A percentile compares a stretch with the other conserved stretches of the same genome.
phyloP scores from a whole-genome alignment of 2,329 filamentous ascomycete species.

The Pleomassaria siparia region DNA sequence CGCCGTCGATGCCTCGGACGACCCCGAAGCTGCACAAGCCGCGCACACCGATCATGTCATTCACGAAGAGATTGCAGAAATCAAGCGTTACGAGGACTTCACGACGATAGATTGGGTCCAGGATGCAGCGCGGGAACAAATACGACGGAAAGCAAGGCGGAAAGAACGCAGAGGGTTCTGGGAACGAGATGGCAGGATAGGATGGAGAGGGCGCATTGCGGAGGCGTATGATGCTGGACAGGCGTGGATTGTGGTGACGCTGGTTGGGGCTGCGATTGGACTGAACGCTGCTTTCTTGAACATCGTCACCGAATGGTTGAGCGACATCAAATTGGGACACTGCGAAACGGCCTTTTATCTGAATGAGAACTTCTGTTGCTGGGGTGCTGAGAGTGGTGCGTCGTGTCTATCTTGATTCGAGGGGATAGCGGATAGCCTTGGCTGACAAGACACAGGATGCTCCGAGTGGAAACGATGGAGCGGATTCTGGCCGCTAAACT shows the following conservation, averaged over 20 bases:
- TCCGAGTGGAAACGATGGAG: constrained; percentile 90
- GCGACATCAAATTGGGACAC: constrained; percentile 93
- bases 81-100: constrained; percentile 98
- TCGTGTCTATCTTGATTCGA: neutral
- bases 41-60: constrained; percentile 67
- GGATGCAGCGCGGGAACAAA: constrained; percentile 88
- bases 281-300: constrained; percentile 91
- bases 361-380: constrained; percentile 97
- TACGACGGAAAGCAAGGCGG: constrained; percentile 74
- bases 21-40: constrained; percentile 61
- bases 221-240: constrained; percentile 95
- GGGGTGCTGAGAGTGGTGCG: constrained; percentile 83
- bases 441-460: constrained; percentile 61
- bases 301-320: constrained; percentile 95
- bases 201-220: constrained; percentile 78
- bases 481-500: constrained; percentile 74
- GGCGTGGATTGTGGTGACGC: constrained; percentile 94
- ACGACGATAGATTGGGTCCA: constrained; percentile 99
- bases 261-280: constrained; percentile 91
- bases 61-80: constrained; percentile 94
- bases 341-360: constrained; percentile 95
- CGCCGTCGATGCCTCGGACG: constrained; percentile 55
- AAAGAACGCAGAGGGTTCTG: constrained; percentile 72
- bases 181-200: constrained; percentile 61
- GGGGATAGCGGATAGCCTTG: constrained; percentile 2